Conservation (phyloP, 306 rosid genomes). For the Oemleria cerasiformis region DNA sequence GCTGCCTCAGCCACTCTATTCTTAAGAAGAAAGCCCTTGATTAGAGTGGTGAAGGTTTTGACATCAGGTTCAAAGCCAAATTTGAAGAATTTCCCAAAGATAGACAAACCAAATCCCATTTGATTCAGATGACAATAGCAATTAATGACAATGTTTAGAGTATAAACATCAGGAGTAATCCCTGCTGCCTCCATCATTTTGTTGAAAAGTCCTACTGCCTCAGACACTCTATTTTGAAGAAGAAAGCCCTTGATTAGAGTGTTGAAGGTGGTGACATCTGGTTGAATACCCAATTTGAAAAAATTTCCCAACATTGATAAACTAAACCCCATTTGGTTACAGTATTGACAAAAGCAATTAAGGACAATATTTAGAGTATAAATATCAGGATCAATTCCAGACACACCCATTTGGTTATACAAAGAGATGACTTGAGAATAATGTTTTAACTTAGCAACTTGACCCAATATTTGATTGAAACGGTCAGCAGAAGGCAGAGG, state of each 20-base stretch:
- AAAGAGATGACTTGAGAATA: conserved; percentile 20
- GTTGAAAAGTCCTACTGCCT: background rate
- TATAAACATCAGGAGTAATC: background rate
- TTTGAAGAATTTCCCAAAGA: background rate
- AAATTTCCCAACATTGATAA: conserved; percentile 20
- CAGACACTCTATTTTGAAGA: background rate
- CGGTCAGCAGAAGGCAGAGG: conserved; percentile 26
- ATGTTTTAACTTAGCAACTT: conserved; percentile 23
- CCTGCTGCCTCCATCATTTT: background rate
- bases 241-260: too few species aligned
- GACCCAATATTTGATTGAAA: conserved; percentile 26
- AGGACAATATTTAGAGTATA: conserved; percentile 35
- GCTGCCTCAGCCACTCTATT: background rate
- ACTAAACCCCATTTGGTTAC: background rate
- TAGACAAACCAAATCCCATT: background rate
- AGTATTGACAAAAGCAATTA: conserved; percentile 33
- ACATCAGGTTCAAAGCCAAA: background rate
- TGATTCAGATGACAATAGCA: background rate
- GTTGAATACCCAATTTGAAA: conserved; percentile 24
- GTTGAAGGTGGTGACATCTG: conserved; percentile 1
- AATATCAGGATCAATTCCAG: background rate
- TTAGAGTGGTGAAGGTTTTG: background rate
- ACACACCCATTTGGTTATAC: conserved; percentile 13
- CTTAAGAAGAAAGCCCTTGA: background rate
- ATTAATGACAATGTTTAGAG: background rate